Conservation (phyloP, 2,329 filamentous ascomycete genomes). For the Aspergillus intermedius region DNA sequence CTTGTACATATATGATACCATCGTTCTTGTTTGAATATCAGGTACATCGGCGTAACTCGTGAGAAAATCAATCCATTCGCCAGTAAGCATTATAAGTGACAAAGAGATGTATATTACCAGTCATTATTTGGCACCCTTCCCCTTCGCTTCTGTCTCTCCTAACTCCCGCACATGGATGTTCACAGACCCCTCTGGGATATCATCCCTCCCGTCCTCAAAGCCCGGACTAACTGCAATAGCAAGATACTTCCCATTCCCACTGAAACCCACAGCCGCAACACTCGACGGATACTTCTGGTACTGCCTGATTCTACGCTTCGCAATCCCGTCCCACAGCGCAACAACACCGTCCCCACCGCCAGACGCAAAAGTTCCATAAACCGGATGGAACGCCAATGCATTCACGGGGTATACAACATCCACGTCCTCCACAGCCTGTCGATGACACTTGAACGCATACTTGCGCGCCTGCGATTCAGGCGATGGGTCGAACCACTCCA, state of each 20-base stretch:
- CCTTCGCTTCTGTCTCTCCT: slow-evolving; percentile 79
- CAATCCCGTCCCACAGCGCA: slow-evolving; percentile 86
- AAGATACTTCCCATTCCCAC: slow-evolving; percentile 66
- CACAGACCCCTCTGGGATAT: slow-evolving; percentile 63
- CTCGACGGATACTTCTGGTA: slow-evolving; percentile 79
- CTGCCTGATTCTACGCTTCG: slow-evolving; percentile 81
- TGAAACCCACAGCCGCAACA: slow-evolving; percentile 72
- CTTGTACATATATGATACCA: slow-evolving; percentile 13
- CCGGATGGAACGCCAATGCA: slow-evolving; percentile 78
- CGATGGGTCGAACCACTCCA: slow-evolving; percentile 95
- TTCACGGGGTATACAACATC: slow-evolving; percentile 92
- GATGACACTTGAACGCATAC: slow-evolving; percentile 98
- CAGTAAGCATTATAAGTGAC: slow-evolving; percentile 10
- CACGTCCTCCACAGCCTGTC: slow-evolving; percentile 61
- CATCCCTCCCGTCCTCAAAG: slow-evolving; percentile 81
- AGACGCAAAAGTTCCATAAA: slow-evolving; percentile 76
- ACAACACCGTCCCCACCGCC: slow-evolving; percentile 87
- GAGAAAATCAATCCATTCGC: slow-evolving; percentile 4
- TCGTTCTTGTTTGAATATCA: not conserved
- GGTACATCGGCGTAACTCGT: not conserved
- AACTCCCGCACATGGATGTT: slow-evolving; percentile 78
- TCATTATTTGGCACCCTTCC: slow-evolving; percentile 63
- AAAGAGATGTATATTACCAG: slow-evolving; percentile 2
- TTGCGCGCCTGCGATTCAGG: slow-evolving; percentile 82
- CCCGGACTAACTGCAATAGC: slow-evolving; percentile 78